phyloP scores from a whole-genome alignment of 1,139 yeast species.

The Magnusiomyces paraingens region DNA sequence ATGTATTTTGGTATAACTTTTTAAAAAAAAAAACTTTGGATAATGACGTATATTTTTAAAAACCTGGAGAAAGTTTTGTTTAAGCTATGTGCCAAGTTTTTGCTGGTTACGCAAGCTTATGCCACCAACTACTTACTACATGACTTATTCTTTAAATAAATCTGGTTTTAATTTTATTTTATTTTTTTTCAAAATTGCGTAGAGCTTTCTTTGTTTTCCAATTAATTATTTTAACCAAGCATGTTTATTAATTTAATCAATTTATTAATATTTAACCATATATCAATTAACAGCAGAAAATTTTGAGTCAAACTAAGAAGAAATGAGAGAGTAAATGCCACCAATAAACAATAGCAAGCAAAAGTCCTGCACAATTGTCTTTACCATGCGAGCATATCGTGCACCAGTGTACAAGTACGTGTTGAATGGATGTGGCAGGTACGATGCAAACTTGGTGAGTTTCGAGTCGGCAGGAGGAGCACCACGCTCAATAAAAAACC shows the following conservation, averaged over 20 bases:
- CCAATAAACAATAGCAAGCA: slow-evolving; percentile 29
- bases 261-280: no score
- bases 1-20: not conserved
- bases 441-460: slow-evolving; percentile 24
- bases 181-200: no score
- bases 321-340: slow-evolving; percentile 20
- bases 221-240: not conserved
- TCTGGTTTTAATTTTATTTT: no score
- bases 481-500: slow-evolving; percentile 30
- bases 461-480: slow-evolving; percentile 26
- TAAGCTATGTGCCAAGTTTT: not conserved
- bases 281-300: no score
- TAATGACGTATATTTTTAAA: not conserved
- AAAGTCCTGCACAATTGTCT: slow-evolving; percentile 28
- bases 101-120: not conserved
- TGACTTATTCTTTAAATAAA: not conserved
- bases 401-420: slow-evolving; percentile 27
- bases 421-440: slow-evolving; percentile 29
- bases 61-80: not conserved
- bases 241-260: not conserved
- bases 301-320: no score
- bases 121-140: not conserved
- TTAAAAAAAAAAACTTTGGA: not conserved
- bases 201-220: not conserved
- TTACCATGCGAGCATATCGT: slow-evolving; percentile 23